phyloP scores from a whole-genome alignment of 225 moss, liverwort and hornwort species.

The Bryoerythrophyllum caledonicum region DNA sequence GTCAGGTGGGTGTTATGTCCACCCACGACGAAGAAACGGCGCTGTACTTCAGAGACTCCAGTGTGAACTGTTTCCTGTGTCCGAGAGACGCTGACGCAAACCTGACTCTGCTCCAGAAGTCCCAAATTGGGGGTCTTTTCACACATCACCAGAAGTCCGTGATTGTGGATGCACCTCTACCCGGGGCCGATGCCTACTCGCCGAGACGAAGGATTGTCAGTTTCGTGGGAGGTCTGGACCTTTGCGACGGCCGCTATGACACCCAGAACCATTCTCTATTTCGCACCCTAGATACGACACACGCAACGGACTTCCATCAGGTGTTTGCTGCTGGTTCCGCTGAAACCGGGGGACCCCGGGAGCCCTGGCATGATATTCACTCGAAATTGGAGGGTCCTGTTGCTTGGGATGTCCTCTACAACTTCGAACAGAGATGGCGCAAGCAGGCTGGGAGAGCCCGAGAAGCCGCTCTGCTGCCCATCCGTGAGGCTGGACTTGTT shows the following conservation, averaged over 20 bases:
- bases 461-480: conserved; percentile 35
- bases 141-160: conserved; percentile 64
- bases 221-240: conserved; percentile 65
- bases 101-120: conserved; percentile 44
- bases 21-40: conserved; percentile 55
- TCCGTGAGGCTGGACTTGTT: conserved; percentile 34
- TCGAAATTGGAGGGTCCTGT: conserved; percentile 68
- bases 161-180: conserved; percentile 51
- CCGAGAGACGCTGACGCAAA: conserved; percentile 49
- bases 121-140: conserved; percentile 53
- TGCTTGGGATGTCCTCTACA: conserved; percentile 91
- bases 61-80: conserved; percentile 56
- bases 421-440: conserved; percentile 88
- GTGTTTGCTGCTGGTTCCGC: conserved; percentile 24
- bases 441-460: conserved; percentile 51
- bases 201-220: conserved; percentile 47
- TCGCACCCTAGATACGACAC: conserved; percentile 42
- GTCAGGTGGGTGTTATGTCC: conserved; percentile 50
- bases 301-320: conserved; percentile 50
- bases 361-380: conserved; percentile 98
- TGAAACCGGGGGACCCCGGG: conserved; percentile 77
- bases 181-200: not conserved
- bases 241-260: conserved; percentile 69
- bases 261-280: conserved; percentile 63
- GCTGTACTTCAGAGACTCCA: conserved; percentile 36